Conservation (phyloP, 2,329 filamentous ascomycete species). For the Trichoderma simmonsii region DNA sequence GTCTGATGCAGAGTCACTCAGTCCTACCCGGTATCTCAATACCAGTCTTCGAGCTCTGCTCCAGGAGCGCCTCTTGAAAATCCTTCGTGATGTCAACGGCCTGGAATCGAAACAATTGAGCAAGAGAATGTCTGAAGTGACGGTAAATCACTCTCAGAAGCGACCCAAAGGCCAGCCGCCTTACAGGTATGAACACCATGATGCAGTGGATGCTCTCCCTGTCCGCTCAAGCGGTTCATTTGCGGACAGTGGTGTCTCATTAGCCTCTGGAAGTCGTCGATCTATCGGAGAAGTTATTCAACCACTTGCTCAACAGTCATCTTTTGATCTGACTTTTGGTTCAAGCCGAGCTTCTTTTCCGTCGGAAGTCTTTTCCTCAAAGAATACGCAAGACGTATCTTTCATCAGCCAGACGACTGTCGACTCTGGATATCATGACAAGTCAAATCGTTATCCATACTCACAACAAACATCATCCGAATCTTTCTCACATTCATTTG, state of each 20-base stretch:
- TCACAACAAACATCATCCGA: conserved; percentile 17
- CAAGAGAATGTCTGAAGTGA: conserved; percentile 27
- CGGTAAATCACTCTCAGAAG: conserved; percentile 17
- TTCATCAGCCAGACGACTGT: conserved; percentile 36
- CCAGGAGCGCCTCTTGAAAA: conserved; percentile 25
- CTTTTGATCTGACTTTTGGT: conserved; percentile 28
- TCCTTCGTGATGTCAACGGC: conserved; percentile 16
- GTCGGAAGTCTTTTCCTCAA: conserved; percentile 25
- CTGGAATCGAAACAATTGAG: conserved; percentile 12
- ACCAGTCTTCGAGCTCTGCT: conserved; percentile 25
- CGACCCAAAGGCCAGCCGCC: conserved; percentile 1
- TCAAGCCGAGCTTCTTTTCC: conserved; percentile 4
- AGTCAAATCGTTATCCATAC: conserved; percentile 7
- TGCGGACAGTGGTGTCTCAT: not conserved
- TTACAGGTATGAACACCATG: not conserved
- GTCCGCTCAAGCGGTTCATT: conserved; percentile 15
- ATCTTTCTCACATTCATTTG: conserved; percentile 15
- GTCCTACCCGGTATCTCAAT: not conserved
- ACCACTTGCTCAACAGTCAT: not conserved
- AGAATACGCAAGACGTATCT: conserved; percentile 22
- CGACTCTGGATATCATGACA: conserved; percentile 1
- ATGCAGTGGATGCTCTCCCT: conserved; percentile 20
- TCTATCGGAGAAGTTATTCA: not conserved
- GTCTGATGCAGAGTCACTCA: not conserved
- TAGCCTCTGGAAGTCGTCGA: not conserved